Base-by-base conservation (phyloP, 2,329 filamentous ascomycete genomes). In the Sporothrix variecibatus region DNA sequence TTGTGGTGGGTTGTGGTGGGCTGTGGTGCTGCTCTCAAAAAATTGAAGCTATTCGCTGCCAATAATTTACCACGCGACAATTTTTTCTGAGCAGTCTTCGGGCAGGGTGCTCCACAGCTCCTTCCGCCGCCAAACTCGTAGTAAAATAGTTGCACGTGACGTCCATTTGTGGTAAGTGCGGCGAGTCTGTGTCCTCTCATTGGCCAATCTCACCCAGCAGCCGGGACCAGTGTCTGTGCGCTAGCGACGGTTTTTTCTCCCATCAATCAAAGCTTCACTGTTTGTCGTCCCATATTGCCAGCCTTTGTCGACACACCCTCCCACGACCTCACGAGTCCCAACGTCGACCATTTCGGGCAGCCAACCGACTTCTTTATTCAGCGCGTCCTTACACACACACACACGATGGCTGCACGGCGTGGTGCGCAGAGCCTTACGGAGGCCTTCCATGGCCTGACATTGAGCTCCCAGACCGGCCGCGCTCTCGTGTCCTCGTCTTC, bases 351-450 rank as follows among this genome's bases (percentile, higher is more conserved):
- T 20, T 28, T 31, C 38, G 12, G 9, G 12, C 56, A 26, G 6
- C 58, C 26, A 3, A n/a, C 43, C 20, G 7, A n/a, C 12, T 31
- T 64, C 60, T 15, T 49, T 49, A 3, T 17, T 1, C 12, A 49
- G 15, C 9, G 12, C 40, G 15, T 20, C 43, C 15, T 17, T 20
- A 8, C 38, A 28, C 23, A 71, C 46, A 43, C n/a, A n/a, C 43
- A n/a, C 71, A 64, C 62, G 65, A 76, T 76, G 76, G 75, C 76
- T 38, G 49, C 76, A 34, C 76, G 76, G 51, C 72, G 70, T 67
- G 53, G 75, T 56, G 75, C 72, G 15, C 73, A 58, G 73, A 62
- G 73, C 31, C 73, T 76, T 11, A 11, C 73, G 26, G 75, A 76
- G 46, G 75, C 72, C n/a, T 15, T 76, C 8, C 38, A 72, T 26